Percentiles rank a stretch among this genome's conserved stretches.
These are phyloP conservation scores for Venturia oleaginea DNA, from an alignment of 2,329 filamentous ascomycete genomes.

Conservation along the genomic window DNA sequence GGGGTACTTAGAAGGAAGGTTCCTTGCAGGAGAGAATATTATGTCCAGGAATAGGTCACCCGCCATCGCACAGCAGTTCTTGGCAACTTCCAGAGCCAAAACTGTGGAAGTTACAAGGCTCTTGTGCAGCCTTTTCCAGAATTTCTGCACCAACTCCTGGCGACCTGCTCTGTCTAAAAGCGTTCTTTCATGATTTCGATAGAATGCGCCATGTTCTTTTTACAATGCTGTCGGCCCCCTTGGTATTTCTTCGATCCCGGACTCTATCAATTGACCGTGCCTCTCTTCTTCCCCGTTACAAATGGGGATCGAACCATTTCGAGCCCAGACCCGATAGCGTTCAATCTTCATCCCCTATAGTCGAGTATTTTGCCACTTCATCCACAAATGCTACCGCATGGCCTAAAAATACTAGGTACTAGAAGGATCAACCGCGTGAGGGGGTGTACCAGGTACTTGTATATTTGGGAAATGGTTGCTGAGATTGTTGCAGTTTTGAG, in stretches of 20 bases:
- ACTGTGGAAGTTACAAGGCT: not conserved
- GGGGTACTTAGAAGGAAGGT: not conserved
- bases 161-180: not conserved
- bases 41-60: not conserved
- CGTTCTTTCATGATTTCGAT: not conserved
- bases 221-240: not conserved
- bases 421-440: no score
- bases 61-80: not conserved
- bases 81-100: not conserved
- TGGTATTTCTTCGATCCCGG: not conserved
- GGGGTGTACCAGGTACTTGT: no score
- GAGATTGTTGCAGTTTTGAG: no score
- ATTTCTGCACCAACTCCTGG: not conserved
- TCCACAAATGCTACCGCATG: not conserved
- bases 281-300: not conserved
- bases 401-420: no score
- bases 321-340: not conserved
- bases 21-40: not conserved
- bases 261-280: not conserved
- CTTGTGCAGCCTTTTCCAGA: not conserved
- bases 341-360: not conserved
- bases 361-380: not conserved
- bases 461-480: no score
- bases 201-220: not conserved
- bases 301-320: not conserved